phyloP scores from a whole-genome alignment of 2,329 filamentous ascomycete species.

The Trichoderma koningiopsis region DNA sequence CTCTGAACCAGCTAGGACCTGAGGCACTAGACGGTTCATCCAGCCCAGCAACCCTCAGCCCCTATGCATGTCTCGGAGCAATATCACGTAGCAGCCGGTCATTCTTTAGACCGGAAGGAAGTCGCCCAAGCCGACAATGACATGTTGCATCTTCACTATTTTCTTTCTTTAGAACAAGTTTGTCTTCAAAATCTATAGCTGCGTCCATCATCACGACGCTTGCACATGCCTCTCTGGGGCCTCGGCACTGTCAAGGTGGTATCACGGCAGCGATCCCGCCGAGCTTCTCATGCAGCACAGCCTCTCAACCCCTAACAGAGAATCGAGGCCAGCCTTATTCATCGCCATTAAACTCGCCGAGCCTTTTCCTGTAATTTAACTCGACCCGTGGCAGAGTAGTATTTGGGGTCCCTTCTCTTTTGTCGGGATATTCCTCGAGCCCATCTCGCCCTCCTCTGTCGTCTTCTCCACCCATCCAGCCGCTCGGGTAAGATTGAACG shows the following conservation, averaged over 20 bases:
- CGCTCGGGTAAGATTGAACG: neutral
- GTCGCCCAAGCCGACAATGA: neutral
- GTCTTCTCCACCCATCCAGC: neutral
- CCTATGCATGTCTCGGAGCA: conserved; percentile 21
- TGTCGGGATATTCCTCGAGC: neutral
- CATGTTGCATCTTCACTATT: neutral
- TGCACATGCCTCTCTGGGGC: neutral
- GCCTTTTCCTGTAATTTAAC: neutral
- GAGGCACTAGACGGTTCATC: neutral
- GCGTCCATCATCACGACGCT: neutral
- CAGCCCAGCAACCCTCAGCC: conserved; percentile 13
- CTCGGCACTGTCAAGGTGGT: neutral
- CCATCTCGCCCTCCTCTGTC: too few species aligned
- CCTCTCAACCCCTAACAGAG: neutral
- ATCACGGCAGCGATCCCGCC: neutral
- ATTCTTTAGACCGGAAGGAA: neutral
- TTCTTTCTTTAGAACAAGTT: neutral
- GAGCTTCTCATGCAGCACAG: neutral
- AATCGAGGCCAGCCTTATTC: neutral
- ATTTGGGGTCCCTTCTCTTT: neutral
- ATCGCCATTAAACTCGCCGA: neutral
- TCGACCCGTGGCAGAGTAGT: neutral
- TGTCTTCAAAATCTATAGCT: neutral
- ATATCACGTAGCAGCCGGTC: neutral
- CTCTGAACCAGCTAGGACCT: neutral